phyloP scores from a whole-genome alignment of 495 filamentous ascomycete genomes.

The Xylaria sp. region DNA sequence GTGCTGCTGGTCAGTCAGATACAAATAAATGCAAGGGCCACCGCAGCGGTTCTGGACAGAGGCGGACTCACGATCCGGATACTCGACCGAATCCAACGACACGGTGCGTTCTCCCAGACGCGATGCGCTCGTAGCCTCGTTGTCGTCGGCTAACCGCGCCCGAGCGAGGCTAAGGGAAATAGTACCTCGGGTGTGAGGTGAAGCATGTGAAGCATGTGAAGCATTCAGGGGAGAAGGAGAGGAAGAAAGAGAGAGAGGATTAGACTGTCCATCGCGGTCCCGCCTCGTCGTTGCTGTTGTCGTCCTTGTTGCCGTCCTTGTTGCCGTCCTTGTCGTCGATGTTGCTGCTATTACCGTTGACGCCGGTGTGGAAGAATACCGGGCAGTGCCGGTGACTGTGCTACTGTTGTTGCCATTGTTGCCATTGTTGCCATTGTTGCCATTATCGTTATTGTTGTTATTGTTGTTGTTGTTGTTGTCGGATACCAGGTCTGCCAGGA shows the following conservation, averaged over 20 bases:
- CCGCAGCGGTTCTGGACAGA: neutral
- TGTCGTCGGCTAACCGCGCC: conserved; percentile 18
- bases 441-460: neutral
- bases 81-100: conserved; percentile 39
- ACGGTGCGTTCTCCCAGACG: conserved; percentile 10
- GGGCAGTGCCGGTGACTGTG: neutral
- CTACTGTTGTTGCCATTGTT: neutral
- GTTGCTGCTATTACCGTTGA: too few relatives aligned
- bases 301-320: neutral
- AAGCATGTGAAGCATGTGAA: too few relatives aligned
- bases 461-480: neutral
- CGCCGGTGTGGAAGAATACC: neutral
- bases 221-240: too few relatives aligned
- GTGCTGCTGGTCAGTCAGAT: conserved; percentile 67
- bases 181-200: neutral
- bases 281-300: neutral
- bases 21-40: conserved; percentile 4
- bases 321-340: too few relatives aligned
- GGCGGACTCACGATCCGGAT: conserved; percentile 58
- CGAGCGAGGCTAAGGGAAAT: neutral
- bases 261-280: neutral
- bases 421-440: neutral
- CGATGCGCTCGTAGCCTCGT: conserved; percentile 19
- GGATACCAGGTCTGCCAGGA: conserved; percentile 27
- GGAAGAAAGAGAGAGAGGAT: neutral